Evolutionary conservation across 2,329 filamentous ascomycete species (phyloP), one percentile per base, ranked within the genome.

Genomic region (Clarireedia homoeocarpa): DNA sequence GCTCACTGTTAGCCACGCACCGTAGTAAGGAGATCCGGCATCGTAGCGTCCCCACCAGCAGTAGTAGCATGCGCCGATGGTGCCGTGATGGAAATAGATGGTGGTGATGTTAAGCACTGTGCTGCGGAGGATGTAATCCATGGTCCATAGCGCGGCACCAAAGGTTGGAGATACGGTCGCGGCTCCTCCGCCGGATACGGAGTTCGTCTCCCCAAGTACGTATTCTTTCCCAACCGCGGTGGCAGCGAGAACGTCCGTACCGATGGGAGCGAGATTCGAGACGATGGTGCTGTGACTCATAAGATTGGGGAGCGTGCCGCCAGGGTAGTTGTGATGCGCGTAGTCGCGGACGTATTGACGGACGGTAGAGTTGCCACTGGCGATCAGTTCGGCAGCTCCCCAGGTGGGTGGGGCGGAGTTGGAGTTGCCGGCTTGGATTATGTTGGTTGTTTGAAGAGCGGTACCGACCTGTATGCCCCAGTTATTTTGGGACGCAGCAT

Each of bases 271-370:
- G 20, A 67, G 48, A 38, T 67, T 64, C n/a, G 48, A 61, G 3
- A 55, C 51, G n/a, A 67, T 68, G 3, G 44, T 53, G 30, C 48
- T 57, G 46, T 68, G 66, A 27, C 59, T 63, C 66, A 68, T 68
- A 39, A 68, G 49, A 5, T 20, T 47, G 0, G 63, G 49, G 0
- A 67, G 56, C 1, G 66, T 62, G 42, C 79, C 59, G 0, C 77
- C 77, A 0, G 70, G 72, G 57, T 77, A 68, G 47, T 67, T 66
- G 50, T 68, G 66, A 53, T 66, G 64, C 1, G 63, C 58, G 54
- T 66, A 68, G 51, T 66, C 58, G 26, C 62, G 53, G 3, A 67
- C 61, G 44, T 66, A 67, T 5, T 55, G 57, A 51, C 58, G 60
- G 3, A 58, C 61, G 6, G 60, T 63, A 1, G 40, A 38, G 49